These are phyloP conservation scores for Tillandsia leiboldiana DNA, from an alignment of 176 grass and related monocot genomes.

Conservation along the genomic window DNA sequence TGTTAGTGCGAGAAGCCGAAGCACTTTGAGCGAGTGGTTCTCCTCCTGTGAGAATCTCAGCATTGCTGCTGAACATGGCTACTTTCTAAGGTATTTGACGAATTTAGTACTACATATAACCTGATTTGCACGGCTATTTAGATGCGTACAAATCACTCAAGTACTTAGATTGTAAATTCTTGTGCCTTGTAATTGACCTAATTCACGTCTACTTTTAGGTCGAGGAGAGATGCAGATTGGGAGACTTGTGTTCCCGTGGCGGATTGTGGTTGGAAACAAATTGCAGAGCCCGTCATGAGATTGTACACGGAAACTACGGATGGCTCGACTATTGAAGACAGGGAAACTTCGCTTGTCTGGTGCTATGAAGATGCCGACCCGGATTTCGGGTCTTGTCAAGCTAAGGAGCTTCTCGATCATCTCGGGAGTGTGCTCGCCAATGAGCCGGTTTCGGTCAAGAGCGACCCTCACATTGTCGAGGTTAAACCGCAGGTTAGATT, in stretches of 20 bases:
- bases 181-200: background rate
- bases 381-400: conserved; percentile 91
- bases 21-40: conserved; percentile 56
- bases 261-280: conserved; percentile 87
- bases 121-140: no score
- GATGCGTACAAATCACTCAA: background rate
- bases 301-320: conserved; percentile 87
- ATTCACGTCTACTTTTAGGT: conserved; percentile 22
- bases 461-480: conserved; percentile 46
- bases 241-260: conserved; percentile 37
- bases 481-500: conserved; percentile 74
- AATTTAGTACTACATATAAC: background rate
- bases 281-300: conserved; percentile 65
- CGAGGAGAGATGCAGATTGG: conserved; percentile 61
- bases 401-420: conserved; percentile 87
- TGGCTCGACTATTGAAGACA: conserved; percentile 73
- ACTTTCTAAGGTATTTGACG: conserved; percentile 68
- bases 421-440: conserved; percentile 70
- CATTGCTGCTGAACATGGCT: conserved; percentile 80
- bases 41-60: conserved; percentile 58
- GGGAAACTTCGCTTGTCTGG: conserved; percentile 75
- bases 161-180: background rate
- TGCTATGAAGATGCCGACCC: conserved; percentile 86
- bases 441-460: conserved; percentile 84
- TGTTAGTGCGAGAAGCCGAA: conserved; percentile 49